Evolutionary conservation across 2,329 filamentous ascomycete genomes (phyloP), one percentile per base, ranked within the genome.

Genomic region (Phoma sp.): DNA sequence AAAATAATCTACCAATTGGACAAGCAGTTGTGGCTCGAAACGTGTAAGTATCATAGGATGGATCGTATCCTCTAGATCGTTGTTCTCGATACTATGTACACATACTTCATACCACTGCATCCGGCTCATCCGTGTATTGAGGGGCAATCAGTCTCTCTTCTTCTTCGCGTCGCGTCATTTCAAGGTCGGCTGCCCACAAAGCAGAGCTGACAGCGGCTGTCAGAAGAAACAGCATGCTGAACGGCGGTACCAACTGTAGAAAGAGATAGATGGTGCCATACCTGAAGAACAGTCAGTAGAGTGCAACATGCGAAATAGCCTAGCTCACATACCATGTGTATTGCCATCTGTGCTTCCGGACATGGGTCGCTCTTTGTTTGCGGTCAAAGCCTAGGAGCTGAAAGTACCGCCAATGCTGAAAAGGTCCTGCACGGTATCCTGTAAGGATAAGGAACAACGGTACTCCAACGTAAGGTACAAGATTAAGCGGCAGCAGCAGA

Each of bases 171-270:
- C 68, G 60, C 47, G 60, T 38, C 2, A 42, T 64, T 74, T 98
- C 93, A 45, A 97, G 77, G 60, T 88, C 86, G 2, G 87, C 87
- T 2, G 87, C 90, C 93, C 93, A 98, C 32, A 98, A 78, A 1
- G 91, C 93, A 38, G 90, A 88, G 2, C 93, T 95, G 18, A 87
- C 86, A 1, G 93, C 89, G 3, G 90, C 92, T 0, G 93, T 97
- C 61, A 99, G 78, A 35, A 98, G 81, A 73, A 98, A 97, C 70
- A 98, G 87, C 82, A 99, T 96, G n/a, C 90, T 96, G 43, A 97
- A 76, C 10, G 93, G 82, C 1, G 95, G 95, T 7, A 97, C 82
- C n/a, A 98, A 82, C 76, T 97, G 91, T 25, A 98, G 76, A 6
- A 91, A 73, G 78, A 97, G 85, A 44, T 92, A 90, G 4, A 95